Conservation (phyloP, 2,329 filamentous ascomycete genomes). For the Fusarium pseudocircinatum region DNA sequence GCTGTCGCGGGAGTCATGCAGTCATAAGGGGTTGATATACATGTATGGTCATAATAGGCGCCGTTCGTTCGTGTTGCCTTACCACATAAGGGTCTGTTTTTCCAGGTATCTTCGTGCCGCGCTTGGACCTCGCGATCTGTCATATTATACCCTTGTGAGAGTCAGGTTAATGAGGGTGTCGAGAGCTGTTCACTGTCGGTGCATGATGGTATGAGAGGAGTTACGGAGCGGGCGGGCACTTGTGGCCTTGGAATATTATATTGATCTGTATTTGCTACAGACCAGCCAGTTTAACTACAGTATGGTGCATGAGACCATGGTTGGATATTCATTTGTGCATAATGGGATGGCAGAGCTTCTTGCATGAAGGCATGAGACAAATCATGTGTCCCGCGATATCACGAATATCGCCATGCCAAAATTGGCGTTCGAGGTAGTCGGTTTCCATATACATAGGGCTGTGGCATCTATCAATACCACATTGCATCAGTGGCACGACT, state of each 20-base stretch:
- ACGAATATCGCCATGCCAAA: conserved; percentile 15
- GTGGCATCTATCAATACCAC: conserved; percentile 13
- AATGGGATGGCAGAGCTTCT: conserved; percentile 12
- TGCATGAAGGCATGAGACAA: conserved; percentile 27
- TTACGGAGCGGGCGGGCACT: neutral
- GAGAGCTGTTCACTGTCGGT: neutral
- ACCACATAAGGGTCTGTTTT: neutral
- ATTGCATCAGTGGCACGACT: neutral
- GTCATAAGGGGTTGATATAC: conserved; percentile 19
- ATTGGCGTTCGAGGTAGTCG: conserved; percentile 19
- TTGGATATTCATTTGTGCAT: conserved; percentile 20
- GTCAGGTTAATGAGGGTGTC: neutral
- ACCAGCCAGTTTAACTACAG: conserved; percentile 8
- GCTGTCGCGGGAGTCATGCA: conserved; percentile 46
- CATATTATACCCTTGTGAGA: neutral
- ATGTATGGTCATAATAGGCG: neutral
- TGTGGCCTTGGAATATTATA: neutral
- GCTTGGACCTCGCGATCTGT: neutral
- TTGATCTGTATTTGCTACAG: neutral
- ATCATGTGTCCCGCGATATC: conserved; percentile 22
- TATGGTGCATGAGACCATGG: conserved; percentile 15
- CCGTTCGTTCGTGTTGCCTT: neutral
- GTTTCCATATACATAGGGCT: conserved; percentile 16
- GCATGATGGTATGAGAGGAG: neutral
- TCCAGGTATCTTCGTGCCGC: neutral